phyloP scores from a whole-genome alignment of 768 basidiomycete genomes.

The Candolleomyces aberdarensis region DNA sequence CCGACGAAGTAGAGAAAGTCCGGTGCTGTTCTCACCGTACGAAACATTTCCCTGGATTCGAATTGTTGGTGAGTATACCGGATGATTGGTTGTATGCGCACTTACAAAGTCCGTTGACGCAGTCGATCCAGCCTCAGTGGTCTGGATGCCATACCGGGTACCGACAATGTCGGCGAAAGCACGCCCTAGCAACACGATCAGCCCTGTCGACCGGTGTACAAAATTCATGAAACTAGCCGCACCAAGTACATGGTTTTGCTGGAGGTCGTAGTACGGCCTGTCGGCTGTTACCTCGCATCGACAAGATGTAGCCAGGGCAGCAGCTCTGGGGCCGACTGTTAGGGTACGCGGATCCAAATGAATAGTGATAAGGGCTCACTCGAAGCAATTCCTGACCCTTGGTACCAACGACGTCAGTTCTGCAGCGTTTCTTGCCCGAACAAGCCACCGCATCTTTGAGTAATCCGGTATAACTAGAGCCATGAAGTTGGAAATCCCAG shows the following conservation, averaged over 20 bases:
- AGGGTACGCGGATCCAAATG: neutral
- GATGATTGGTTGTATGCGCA: slow-evolving; percentile 4
- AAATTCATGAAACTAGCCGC: slow-evolving; percentile 6
- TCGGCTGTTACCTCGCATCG: slow-evolving; percentile 41
- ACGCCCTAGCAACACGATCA: slow-evolving; percentile 35
- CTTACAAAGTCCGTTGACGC: slow-evolving; percentile 82
- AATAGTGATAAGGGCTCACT: slow-evolving; percentile 40
- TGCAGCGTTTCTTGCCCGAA: slow-evolving; percentile 61
- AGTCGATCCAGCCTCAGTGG: slow-evolving; percentile 29
- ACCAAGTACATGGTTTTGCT: slow-evolving; percentile 58
- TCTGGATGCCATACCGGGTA: slow-evolving; percentile 40
- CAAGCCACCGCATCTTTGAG: slow-evolving; percentile 68
- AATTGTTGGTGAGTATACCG: neutral
- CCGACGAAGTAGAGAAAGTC: slow-evolving; percentile 3
- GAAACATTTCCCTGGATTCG: slow-evolving; percentile 66
- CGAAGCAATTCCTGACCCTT: slow-evolving; percentile 67
- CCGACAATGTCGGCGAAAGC: slow-evolving; percentile 48
- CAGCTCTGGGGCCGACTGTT: slow-evolving; percentile 44
- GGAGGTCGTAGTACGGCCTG: slow-evolving; percentile 51
- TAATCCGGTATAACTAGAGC: slow-evolving; percentile 78
- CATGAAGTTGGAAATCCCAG: neutral
- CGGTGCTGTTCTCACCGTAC: slow-evolving; percentile 41
- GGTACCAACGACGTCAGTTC: slow-evolving; percentile 54
- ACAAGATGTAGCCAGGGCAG: slow-evolving; percentile 61
- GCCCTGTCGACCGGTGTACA: neutral